Evolutionary conservation across 805 yeast genomes (phyloP), one percentile per base, ranked within the genome.

Genomic region (Saturnispora mendoncae): DNA sequence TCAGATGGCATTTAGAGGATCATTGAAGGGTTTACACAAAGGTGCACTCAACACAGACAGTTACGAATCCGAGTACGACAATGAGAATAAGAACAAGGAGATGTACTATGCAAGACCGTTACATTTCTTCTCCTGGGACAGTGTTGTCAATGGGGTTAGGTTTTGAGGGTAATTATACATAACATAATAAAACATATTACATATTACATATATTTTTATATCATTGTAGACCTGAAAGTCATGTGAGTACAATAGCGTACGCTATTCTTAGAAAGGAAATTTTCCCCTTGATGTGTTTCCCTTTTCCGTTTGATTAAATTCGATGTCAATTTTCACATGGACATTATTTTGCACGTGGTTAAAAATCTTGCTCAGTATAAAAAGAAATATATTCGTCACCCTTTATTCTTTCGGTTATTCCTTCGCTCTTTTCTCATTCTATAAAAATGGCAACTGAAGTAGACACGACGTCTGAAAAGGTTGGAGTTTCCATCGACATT

Each of bases 61-160:
- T 23, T 45, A 40, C 44, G 52, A 51, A 18, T 48, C 50, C 38
- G 58, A 57, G 41, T 57, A 54, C 43, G 58, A 57, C 35, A 58
- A 58, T 48, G 48, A 54, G 30, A 52, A 56, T 39, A 52, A 54
- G 30, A 53, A 49, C 27, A 51, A 51, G 38, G 58, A 56, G 14
- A 52, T 50, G 35, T 58, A 57, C 40, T 57, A 55, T 41, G 62
- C 55, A 13, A 56, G 61, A 44, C 54, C 62, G 12, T 43, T 56
- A 39, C 47, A 56, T 24, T 47, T 55, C 38, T 54, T 58, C 20
- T 44, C 44, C 18, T 58, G 58, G 61, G 48, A 44, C 30, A 25
- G 39, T 6, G 45, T 45, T 24, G 42, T 26, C n/a, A 41, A 43
- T 19, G 48, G 48, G 25, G 41, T 33, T 9, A 15, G n/a, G 12